Evolutionary conservation across 2,329 filamentous ascomycete genomes (phyloP), one percentile per base, ranked within the genome.

Genomic region (Pseudogymnoascus sp.): DNA sequence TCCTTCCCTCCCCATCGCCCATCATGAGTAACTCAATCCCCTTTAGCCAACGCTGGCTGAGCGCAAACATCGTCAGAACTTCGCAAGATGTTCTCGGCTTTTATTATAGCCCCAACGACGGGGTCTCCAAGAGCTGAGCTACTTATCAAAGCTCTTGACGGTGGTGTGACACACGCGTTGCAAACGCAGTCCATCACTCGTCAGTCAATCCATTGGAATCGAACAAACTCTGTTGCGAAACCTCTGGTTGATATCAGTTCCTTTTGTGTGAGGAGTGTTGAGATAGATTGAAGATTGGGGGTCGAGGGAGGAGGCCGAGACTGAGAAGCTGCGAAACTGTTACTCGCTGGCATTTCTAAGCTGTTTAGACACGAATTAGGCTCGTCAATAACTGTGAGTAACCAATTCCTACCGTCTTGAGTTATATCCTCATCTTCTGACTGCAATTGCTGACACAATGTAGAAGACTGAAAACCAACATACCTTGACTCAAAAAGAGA

Each of bases 61-160:
- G 35, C 33, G 33, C 60, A 35, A 60, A 35, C 28, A 59, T 25
- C 30, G 30, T 23, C 19, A 61, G 58, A 62, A 42, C 61, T 22
- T 62, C 58, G 36, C 58, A 39, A 30, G 58, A 62, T 62, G 61
- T 39, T 35, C 35, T 49, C 23, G 33, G 23, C 58, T 61, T 61
- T 45, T 49, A 33, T 25, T 60, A 62, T 62, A 62, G 58, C 61
- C 61, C 61, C 61, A 61, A 62, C 16, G 58, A 36, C 30, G 61
- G 61, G 61, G 61, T 62, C 58, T 42, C 30, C 30, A 60, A 49
- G 36, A 30, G 55, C 38, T 62, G 58, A 62, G 61, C 49, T 36
- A 36, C 49, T 55, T 55, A 35, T 33, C 49, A 55, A 19, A 55
- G 49, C 49, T 55, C 49, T 33, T 55, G 49, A 33, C 49, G 49